These are phyloP conservation scores for Escovopsis weberi DNA, from an alignment of 2,329 filamentous ascomycete genomes.

Conservation along the genomic window DNA sequence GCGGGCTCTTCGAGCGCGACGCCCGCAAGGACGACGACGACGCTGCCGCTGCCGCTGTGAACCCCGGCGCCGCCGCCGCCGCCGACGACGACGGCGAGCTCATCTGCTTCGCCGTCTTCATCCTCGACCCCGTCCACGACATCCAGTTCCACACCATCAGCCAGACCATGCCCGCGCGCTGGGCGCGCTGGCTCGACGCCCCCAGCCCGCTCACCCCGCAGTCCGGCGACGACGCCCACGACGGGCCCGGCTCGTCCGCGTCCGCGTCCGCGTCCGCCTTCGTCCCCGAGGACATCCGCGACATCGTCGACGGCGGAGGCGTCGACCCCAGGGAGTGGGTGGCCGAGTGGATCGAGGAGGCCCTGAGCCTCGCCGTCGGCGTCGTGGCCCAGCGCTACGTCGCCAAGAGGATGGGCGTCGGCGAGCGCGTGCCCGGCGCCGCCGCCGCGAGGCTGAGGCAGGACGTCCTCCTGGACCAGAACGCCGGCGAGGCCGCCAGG, in stretches of 20 bases:
- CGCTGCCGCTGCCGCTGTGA: slow-evolving; percentile 30
- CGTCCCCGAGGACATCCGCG: slow-evolving; percentile 68
- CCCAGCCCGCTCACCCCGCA: slow-evolving; percentile 41
- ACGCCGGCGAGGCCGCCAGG: slow-evolving; percentile 43
- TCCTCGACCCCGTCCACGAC: slow-evolving; percentile 79
- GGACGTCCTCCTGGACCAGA: slow-evolving; percentile 36
- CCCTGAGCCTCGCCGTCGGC: slow-evolving; percentile 62
- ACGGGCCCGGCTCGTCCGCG: slow-evolving; percentile 10
- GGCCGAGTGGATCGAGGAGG: slow-evolving; percentile 91
- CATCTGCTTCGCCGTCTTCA: slow-evolving; percentile 61
- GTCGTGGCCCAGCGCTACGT: slow-evolving; percentile 92
- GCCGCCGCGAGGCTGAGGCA: slow-evolving; percentile 44
- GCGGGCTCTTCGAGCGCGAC: slow-evolving; percentile 50
- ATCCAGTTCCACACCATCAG: slow-evolving; percentile 76
- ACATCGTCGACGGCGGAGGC: slow-evolving; percentile 60
- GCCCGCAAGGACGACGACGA: too few relatives aligned
- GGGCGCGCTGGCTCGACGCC: slow-evolving; percentile 85
- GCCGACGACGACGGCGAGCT: slow-evolving; percentile 39
- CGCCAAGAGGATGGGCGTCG: slow-evolving; percentile 87
- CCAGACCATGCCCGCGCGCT: slow-evolving; percentile 69
- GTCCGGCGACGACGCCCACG: slow-evolving; percentile 32
- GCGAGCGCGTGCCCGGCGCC: slow-evolving; percentile 54
- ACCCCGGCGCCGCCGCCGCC: slow-evolving; percentile 39
- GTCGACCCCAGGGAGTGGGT: slow-evolving; percentile 96
- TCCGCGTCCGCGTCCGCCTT: slow-evolving; percentile 19